Evolutionary conservation across 2,329 filamentous ascomycete genomes (phyloP).

Genomic region (Emergomyces pasteurianus): DNA sequence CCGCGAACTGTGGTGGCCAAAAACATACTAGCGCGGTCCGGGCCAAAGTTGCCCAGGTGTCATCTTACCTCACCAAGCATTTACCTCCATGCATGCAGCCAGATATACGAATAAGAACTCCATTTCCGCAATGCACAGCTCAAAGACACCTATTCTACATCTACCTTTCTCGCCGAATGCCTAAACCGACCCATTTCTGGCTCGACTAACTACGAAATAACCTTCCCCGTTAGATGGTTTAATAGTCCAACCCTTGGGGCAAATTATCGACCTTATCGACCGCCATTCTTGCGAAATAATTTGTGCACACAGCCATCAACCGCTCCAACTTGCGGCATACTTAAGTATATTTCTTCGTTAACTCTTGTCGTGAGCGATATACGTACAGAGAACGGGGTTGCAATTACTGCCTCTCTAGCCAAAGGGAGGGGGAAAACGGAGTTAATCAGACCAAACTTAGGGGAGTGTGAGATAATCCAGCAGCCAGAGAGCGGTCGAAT

Average conservation of each 20-base stretch:
- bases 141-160: background rate
- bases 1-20: background rate
- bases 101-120: background rate
- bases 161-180: background rate
- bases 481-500: background rate
- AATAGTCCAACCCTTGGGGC: background rate
- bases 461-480: background rate
- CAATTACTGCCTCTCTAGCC: background rate
- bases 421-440: background rate
- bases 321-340: background rate
- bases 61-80: background rate
- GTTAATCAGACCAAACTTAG: background rate
- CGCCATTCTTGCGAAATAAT: background rate
- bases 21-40: background rate
- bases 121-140: background rate
- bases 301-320: background rate
- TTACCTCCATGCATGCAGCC: background rate
- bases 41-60: constrained; percentile 2
- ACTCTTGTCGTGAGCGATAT: background rate
- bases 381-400: background rate
- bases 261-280: background rate
- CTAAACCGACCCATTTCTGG: background rate
- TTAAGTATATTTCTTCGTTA: background rate
- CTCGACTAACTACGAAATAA: background rate
- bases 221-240: background rate